Evolutionary conservation across 306 rosid species (phyloP), one percentile per base, ranked within the genome.

Genomic region (Crotalaria pallida): DNA sequence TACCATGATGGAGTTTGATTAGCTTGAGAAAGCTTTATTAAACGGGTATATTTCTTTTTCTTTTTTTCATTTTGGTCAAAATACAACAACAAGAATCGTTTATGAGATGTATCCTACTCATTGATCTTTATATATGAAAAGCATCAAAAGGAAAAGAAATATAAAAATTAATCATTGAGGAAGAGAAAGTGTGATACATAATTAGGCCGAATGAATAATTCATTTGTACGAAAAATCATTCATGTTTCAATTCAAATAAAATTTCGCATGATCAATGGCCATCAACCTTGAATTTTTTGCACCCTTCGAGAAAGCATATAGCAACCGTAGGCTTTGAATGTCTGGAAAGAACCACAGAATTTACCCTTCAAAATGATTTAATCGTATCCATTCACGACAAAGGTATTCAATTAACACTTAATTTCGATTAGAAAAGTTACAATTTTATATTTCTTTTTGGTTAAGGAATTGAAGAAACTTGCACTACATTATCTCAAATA

Each of bases 191-290:
- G n/a, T 41, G 10, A 41, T 41, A 27, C 72, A 77, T 56, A 29
- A 59, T 69, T 69, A 69, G 49, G 65, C 12, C 5, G 7, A 34
- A 10, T 34, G 50, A 69, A 68, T 26, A 57, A 76, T 59, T 60
- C 58, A 67, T 47, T 36, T 65, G 27, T 65, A 12, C 31, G 33
- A 64, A 45, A 52, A 75, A 55, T 27, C 10, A 24, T 53, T 43
- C 4, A n/a, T 27, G 31, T 65, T 53, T 53, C 66, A 13, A 66
- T 53, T 53, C 66, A 13, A 66, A 23, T 11, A 17, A 36, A 34
- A 74, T 19, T 21, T 41, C 45, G 34, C 67, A 21, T 65, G 59
- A 56, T 33, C 18, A 74, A 44, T 13, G 51, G 51, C 6, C 27
- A 55, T 44, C n/a, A 29, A 19, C 29, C 68, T 31, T 15, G 52